A percentile compares a stretch with the other conserved stretches of the same genome.
phyloP scores from a whole-genome alignment of 495 filamentous ascomycete genomes.

The Oleoguttula mirabilis region DNA sequence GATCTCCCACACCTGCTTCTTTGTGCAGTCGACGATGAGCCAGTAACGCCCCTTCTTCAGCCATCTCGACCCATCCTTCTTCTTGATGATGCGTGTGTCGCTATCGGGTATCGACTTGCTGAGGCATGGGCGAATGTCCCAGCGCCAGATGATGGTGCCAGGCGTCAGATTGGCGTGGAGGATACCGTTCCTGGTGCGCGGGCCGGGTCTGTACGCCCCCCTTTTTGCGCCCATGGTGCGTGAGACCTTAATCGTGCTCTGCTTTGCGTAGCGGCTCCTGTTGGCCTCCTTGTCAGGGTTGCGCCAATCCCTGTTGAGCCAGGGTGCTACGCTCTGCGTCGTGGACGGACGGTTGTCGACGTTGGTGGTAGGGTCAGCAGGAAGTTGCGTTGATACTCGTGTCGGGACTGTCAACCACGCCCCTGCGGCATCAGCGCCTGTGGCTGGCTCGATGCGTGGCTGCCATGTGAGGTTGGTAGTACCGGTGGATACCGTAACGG shows the following conservation, averaged over 20 bases:
- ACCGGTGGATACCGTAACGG: background rate
- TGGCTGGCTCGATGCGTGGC: too few species aligned
- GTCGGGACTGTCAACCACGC: too few species aligned
- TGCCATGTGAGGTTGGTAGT: too few species aligned
- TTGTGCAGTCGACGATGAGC: background rate
- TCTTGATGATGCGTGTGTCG: background rate
- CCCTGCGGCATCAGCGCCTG: too few species aligned
- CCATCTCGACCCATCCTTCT: background rate
- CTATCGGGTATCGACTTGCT: background rate
- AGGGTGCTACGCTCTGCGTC: too few species aligned
- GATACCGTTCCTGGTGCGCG: background rate
- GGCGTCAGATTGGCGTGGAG: background rate
- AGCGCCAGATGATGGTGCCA: constrained; percentile 1
- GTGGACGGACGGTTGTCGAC: too few species aligned
- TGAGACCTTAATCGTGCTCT: too few species aligned
- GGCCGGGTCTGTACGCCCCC: background rate
- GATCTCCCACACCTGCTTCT: background rate
- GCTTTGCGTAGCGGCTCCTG: too few species aligned
- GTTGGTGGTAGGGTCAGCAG: too few species aligned
- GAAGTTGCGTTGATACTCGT: too few species aligned
- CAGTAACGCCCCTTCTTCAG: constrained; percentile 4
- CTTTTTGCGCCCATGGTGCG: too few species aligned
- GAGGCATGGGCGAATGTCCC: background rate
- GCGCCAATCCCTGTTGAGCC: background rate
- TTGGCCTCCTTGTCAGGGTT: background rate